Base-by-base conservation (phyloP, 148 eudicot genomes). In the Diospyros kaki region DNA sequence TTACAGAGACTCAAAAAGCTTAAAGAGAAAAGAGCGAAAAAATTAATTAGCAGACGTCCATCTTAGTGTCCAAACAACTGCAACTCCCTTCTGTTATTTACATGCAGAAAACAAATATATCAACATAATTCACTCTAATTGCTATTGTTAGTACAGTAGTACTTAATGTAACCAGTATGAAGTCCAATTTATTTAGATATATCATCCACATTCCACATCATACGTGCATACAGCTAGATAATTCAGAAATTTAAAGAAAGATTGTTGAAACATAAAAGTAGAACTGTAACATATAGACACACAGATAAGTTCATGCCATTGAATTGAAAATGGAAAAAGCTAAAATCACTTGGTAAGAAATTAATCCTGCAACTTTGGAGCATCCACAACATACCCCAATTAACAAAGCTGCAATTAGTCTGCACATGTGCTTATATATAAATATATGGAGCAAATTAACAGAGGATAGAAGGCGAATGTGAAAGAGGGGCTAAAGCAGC, bases 361-460 rank as follows among this genome's bases (percentile, higher is more conserved):
- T 69, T 17, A 69, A 69, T 38, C 44, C 44, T 5, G 38, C 62
- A 73, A 64, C 68, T 51, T 9, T 50, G 59, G n/a, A 63, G 40
- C 42, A 9, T 64, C 68, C 59, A 40, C 44, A 9, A 64, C 40
- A 14, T 6, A 59, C 69, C 15, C 59, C 13, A 15, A 14, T 65
- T 4, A 73, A 52, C 15, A 63, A 50, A 50, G 56, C 53, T 44
- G 7, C 68, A 15, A 72, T 18, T 14, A 73, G 66, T 58, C 61
- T 14, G 42, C 73, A 69, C 71, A 68, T 68, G 71, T 46, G 3
- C 2, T 11, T 14, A 18, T 60, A 14, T 28, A 3, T 9, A 17
- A 17, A 6, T 1, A 14, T 50, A 2, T 50, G 40, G 6, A 39
- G 1, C 1, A 5, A 12, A 11, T 66, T 5, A 50, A 61, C 17